Evolutionary conservation across 306 rosid species (phyloP).

Genomic region (Quercus engelmannii): DNA sequence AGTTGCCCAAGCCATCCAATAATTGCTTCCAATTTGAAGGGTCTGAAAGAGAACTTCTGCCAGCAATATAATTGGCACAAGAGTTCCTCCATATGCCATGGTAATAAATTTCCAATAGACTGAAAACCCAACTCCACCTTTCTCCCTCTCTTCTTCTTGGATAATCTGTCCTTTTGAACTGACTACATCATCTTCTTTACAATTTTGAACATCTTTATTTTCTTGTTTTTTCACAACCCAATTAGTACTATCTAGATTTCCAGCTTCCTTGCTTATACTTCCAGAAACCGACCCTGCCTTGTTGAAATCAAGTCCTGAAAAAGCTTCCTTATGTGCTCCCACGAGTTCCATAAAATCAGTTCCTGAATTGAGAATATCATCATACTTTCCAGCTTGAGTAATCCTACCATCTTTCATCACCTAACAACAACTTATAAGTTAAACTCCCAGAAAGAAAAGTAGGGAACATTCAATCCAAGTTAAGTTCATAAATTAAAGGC

Average conservation of each 20-base stretch:
- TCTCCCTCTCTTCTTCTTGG: slow-evolving; percentile 89
- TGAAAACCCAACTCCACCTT: slow-evolving; percentile 60
- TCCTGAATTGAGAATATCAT: no score
- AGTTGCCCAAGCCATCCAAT: no score
- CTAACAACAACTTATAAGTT: slow-evolving; percentile 20
- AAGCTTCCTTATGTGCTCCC: no score
- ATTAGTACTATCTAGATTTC: neutral
- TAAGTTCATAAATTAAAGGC: neutral
- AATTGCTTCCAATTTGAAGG: no score
- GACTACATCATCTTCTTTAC: no score
- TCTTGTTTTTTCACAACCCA: no score
- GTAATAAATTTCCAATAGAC: slow-evolving; percentile 51
- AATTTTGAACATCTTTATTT: no score
- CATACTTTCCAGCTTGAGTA: neutral
- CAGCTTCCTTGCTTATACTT: slow-evolving; percentile 18
- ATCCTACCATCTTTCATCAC: slow-evolving; percentile 86
- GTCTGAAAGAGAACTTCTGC: no score
- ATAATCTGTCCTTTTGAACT: slow-evolving; percentile 62
- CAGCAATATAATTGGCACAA: no score
- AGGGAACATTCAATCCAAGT: neutral
- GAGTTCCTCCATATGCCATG: no score
- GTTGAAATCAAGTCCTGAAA: slow-evolving; percentile 36
- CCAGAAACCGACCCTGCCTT: slow-evolving; percentile 25
- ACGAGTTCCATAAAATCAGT: no score
- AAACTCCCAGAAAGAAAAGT: neutral